A percentile compares a stretch with the other conserved stretches of the same genome.
These are phyloP conservation scores for Taphrina sp. DNA, from an alignment of 1,139 yeast genomes.

Conservation along the genomic window DNA sequence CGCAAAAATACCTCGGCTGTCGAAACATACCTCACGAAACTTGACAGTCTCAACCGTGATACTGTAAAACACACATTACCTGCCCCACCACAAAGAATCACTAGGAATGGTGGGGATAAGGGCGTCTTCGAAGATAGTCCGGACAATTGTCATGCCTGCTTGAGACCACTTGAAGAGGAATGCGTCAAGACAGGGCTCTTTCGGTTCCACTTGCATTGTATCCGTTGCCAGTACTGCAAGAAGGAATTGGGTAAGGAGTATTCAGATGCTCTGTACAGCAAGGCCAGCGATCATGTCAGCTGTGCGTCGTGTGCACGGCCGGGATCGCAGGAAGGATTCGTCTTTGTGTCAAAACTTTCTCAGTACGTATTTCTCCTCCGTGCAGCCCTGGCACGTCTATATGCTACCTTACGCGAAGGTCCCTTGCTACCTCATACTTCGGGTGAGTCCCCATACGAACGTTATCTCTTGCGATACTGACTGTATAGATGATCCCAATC, in stretches of 20 bases:
- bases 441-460: slow-evolving; percentile 6
- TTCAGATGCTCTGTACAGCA: slow-evolving; percentile 50
- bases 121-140: slow-evolving; percentile 76
- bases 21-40: slow-evolving; percentile 50
- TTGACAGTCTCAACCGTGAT: slow-evolving; percentile 22
- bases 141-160: slow-evolving; percentile 72
- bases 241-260: slow-evolving; percentile 45
- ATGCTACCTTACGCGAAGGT: slow-evolving; percentile 24
- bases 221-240: slow-evolving; percentile 46
- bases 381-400: slow-evolving; percentile 79
- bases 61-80: slow-evolving; percentile 21
- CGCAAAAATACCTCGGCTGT: slow-evolving; percentile 48
- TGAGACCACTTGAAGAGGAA: slow-evolving; percentile 69
- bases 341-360: slow-evolving; percentile 60
- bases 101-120: slow-evolving; percentile 41
- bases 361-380: slow-evolving; percentile 76
- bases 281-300: slow-evolving; percentile 47
- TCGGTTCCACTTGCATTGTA: slow-evolving; percentile 33
- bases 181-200: slow-evolving; percentile 32
- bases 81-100: background rate
- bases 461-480: background rate
- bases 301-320: slow-evolving; percentile 61
- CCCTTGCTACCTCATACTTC: slow-evolving; percentile 29
- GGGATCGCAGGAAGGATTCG: slow-evolving; percentile 58
- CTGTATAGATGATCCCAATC: slow-evolving; percentile 20